Evolutionary conservation across 306 rosid genomes (phyloP), one percentile per base, ranked within the genome.

Genomic region (Datisca glomerata): DNA sequence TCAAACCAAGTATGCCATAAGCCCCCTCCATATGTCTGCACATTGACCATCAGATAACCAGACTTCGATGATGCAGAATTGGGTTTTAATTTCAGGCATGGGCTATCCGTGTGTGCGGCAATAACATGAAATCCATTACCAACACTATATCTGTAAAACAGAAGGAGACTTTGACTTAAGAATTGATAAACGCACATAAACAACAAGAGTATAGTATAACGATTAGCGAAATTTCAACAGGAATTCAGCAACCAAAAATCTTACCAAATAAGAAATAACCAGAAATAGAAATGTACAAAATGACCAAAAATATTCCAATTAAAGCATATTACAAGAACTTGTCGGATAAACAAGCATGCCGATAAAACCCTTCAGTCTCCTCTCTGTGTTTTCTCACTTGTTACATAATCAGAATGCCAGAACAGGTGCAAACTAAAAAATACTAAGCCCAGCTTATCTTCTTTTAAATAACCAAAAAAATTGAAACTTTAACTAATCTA

Each of bases 1-100:
- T 89, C 97, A 64, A 89, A 89, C 95, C 97, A 89, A 42, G 95
- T 89, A 53, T 89, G 78, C 97, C 97, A 89, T 45, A 89, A 64
- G 21, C 97, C 95, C 55, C 65, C 71, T 32, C 91, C 97, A 66
- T 89, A 89, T n/a, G 93, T 83, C 76, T 89, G 86, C 61, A 83
- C 97, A 65, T 68, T 77, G 47, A 83, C 76, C 95, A 89, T 80
- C 28, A 47, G 56, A 65, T 78, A 80, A 42, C 64, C 72, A 38
- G 75, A 60, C 72, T 83, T 89, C 18, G 75, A 64, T 2, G 86
- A 80, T 34, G 83, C 80, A 22, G 91, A 79, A 59, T 70, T 89
- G 1, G 97, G 97, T 56, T 83, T 89, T 69, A 83, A 48, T 64
- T 89, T 89, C 32, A 89, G 66, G 65, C 97, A 89, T 0, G 97